Conservation (phyloP, 1,139 yeast species). For the Blastobotrys buckinghamii region DNA sequence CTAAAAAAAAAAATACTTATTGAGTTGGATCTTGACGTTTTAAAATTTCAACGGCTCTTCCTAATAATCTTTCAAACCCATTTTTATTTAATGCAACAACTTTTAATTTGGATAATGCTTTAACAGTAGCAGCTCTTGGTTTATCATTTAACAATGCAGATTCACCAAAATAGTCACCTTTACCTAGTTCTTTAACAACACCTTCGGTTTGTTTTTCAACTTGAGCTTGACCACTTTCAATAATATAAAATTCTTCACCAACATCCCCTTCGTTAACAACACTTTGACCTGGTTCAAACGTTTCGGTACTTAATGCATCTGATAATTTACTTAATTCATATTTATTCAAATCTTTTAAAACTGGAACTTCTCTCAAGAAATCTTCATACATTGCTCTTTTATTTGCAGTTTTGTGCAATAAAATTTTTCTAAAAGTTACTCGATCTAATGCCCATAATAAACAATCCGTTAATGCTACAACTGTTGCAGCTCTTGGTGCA, state of each 20-base stretch:
- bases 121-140: constrained; percentile 93
- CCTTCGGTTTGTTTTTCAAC: constrained; percentile 60
- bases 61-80: constrained; percentile 89
- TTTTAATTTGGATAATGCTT: constrained; percentile 66
- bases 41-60: constrained; percentile 82
- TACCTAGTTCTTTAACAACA: constrained; percentile 51
- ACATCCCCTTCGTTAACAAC: constrained; percentile 84
- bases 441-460: constrained; percentile 92
- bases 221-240: constrained; percentile 81
- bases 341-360: constrained; percentile 61
- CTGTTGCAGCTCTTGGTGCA: constrained; percentile 97
- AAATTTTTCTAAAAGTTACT: constrained; percentile 83
- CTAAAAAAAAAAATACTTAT: neutral
- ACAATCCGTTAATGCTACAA: constrained; percentile 62
- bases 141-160: constrained; percentile 84
- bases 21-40: constrained; percentile 75
- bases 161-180: constrained; percentile 96
- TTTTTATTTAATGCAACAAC: constrained; percentile 88
- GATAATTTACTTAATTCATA: constrained; percentile 90
- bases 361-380: constrained; percentile 81
- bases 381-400: constrained; percentile 88
- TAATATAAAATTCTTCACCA: constrained; percentile 87
- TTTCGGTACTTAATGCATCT: constrained; percentile 82
- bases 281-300: constrained; percentile 62
- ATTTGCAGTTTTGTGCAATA: constrained; percentile 83